Base-by-base conservation (phyloP, 306 rosid genomes). In the Quercus agrifolia region DNA sequence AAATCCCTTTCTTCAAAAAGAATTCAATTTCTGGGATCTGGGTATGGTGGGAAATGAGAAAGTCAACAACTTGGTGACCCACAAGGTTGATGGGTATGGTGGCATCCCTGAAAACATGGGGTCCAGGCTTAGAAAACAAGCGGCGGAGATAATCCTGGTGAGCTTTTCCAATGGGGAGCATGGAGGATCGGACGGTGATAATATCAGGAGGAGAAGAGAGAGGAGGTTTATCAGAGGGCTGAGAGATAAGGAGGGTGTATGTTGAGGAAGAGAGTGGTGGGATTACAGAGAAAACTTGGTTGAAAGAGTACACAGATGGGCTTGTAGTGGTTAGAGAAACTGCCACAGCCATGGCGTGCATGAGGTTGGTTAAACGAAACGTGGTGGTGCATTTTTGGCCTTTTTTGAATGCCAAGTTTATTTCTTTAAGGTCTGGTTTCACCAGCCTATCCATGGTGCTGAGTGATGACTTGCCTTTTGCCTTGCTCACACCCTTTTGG, bases 261-360 rank as follows among this genome's bases (percentile, higher is more conserved):
- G 99, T 69, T 38, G 80, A 74, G 12, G 91, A 89, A 71, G 96
- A 88, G 57, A 91, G 95, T 3, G 98, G 98, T 2, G 96, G 89
- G 73, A 95, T 86, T 11, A 89, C 62, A 25, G 97, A 90, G 76
- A 82, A 87, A 19, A 83, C 80, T 4, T 83, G 89, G 23, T 91
- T 57, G 69, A 91, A 62, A 11, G 94, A 81, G 74, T 90, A 95
- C 1, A 81, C 38, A 18, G 86, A 31, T 1, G 98, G 90, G 78
- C 89, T 89, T 41, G 97, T 41, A 74, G 97, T 86, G 62, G 92
- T 86, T n/a, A 95, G 76, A n/a, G 89, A 85, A 9, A 95, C 98
- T 19, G 97, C 99, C 18, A 92, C 99, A 35, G 94, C 18, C 98
- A 95, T 95, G 88, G 97, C 90, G 94, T 95, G 98, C 97, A 95